Conservation (phyloP, 306 rosid genomes). For the Rosa lucieae region DNA sequence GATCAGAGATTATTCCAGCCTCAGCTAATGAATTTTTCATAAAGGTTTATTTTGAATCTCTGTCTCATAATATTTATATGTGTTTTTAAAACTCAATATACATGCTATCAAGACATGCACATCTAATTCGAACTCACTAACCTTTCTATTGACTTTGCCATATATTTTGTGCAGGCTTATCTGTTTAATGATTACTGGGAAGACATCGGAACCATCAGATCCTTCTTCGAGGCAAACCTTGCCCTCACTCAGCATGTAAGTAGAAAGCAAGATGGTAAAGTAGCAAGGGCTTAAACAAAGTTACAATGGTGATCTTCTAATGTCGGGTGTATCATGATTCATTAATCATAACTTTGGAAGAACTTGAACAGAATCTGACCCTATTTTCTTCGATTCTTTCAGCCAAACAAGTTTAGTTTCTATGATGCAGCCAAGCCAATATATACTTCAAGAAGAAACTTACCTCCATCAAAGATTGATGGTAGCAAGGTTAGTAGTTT, state of each 20-base stretch:
- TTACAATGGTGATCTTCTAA: neutral
- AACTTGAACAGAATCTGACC: neutral
- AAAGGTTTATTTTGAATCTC: constrained; percentile 47
- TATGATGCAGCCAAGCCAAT: constrained; percentile 83
- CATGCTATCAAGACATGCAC: neutral
- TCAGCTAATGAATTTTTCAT: constrained; percentile 82
- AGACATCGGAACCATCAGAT: constrained; percentile 95
- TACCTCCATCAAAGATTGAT: constrained; percentile 88
- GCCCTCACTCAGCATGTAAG: constrained; percentile 89
- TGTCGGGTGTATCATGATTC: neutral
- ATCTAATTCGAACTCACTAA: neutral
- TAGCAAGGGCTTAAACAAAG: neutral
- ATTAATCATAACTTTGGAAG: neutral
- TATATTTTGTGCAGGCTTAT: constrained; percentile 65
- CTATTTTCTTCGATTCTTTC: constrained; percentile 10
- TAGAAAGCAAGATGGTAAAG: constrained; percentile 17
- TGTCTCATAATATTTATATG: neutral
- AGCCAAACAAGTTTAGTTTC: constrained; percentile 74
- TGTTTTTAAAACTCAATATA: neutral
- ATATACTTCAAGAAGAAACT: constrained; percentile 93
- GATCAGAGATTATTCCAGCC: constrained; percentile 96
- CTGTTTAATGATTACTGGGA: constrained; percentile 97
- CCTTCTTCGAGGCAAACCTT: constrained; percentile 94
- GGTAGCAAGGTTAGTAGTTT: constrained; percentile 66
- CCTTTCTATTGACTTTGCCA: neutral